Evolutionary conservation across 176 grass and related monocot genomes (phyloP), one percentile per base, ranked within the genome.

Genomic region (Lolium multiflorum): DNA sequence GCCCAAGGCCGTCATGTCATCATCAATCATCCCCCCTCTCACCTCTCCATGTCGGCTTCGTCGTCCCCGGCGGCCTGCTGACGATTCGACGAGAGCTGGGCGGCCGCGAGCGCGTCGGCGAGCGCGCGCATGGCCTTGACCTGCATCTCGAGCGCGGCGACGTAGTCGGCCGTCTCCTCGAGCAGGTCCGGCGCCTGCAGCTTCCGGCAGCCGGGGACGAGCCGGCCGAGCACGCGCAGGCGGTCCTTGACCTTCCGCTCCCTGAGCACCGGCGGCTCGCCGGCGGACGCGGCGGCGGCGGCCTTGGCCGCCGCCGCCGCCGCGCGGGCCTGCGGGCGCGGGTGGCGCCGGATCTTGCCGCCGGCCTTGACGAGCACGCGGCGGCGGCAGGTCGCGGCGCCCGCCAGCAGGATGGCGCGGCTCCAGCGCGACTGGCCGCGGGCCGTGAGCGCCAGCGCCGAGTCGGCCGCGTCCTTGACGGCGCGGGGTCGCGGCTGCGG

Each of bases 101-200:
- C 90, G 0, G 90, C 90, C 1, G 97, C 91, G 9, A 99, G 77
- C 35, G 94, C 94, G 82, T 94, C 94, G 24, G 94, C 83, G 66
- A 99, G 91, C 16, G 87, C 87, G 47, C 92, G 90, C 97, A 99
- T 99, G 71, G 92, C 68, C 87, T 89, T 94, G 75, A 99, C 89
- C 85, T 99, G 97, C 94, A 99, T 92, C 94, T 99, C 85, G 67
- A 99, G 94, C 54, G 97, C 97, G 11, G 94, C 92, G 22, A 99
- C 56, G 80, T 99, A 99, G 60, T 99, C 97, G 3, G 89, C 97
- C 41, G 94, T 28, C 86, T 99, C 97, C 83, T 99, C 97, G 58
- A 99, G 90, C 82, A 99, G 89, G 60, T 79, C 87, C 38, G 94
- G 85, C 12, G 97, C 77, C 28, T 92, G 89, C 11, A 97, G 79